Evolutionary conservation across 2,329 filamentous ascomycete species (phyloP), one percentile per base, ranked within the genome.

Genomic region (Hymenoscyphus repandus): DNA sequence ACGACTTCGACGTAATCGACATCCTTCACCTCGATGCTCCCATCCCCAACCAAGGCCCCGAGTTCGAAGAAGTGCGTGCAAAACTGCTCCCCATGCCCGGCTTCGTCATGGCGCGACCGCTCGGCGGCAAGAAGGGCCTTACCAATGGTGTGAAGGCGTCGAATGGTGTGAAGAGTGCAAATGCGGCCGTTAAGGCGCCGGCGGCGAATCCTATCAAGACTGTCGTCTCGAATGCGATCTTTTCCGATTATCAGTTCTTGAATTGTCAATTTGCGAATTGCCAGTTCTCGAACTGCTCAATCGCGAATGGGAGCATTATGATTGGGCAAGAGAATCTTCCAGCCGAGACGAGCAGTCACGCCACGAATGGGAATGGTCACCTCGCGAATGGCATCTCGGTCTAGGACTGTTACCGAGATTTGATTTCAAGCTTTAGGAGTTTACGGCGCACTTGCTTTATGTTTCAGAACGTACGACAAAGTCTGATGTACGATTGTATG

Each of bases 1-100:
- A 54, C 51, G 63, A 61, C 0, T 64, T 58, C 51, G 22, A 27
- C 7, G 40, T 43, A 9, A 27, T 43, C 12, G 40, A 43, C 12
- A 12, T 13, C 12, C 12, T 43, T 7, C 12, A 13, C 3, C 40
- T 43, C 13, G 40, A 43, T 12, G 40, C 40, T 5, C 20, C 18
- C 7, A 31, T 43, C 12, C 40, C 17, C 12, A 17, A 43, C 20
- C 40, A 30, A n/a, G 27, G 40, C 6, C 11, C 13, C 9, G 40
- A 43, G 6, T 43, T 43, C 40, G 27, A 30, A n/a, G 18, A 30
- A 32, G 20, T 43, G 12, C 10, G 40, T 3, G 27, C 10, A 5
- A 27, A 31, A 17, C 22, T 43, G 6, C 18, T 43, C 12, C 40
- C 40, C 12, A 17, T 43, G 22, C 40, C 40, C 12, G 18, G 22